Base-by-base conservation (phyloP, 805 yeast species). In the Candida arabinofermentans region DNA sequence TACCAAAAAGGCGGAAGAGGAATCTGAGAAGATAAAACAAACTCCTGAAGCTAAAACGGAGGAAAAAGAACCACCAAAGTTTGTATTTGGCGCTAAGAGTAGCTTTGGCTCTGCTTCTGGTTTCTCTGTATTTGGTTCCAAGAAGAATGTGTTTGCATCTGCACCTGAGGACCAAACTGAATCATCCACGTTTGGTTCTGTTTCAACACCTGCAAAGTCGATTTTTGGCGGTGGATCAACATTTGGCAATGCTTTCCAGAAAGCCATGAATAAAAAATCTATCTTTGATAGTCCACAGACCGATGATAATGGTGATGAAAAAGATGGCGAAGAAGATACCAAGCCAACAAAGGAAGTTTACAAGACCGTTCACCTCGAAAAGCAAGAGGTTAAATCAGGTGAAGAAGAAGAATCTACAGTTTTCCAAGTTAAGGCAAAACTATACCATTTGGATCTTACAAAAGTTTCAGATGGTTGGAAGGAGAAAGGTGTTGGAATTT, bases 401-500 rank as follows among this genome's bases (percentile, higher is more conserved):
- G 99, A 93, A 62, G 99, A 93, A 61, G 71, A 78, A 42, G 99
- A 93, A 59, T 70, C 69, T 26, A 76, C 85, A 0, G 57, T 82
- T 7, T 86, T 77, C 59, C 77, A 78, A 34, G 74, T 84, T 29
- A 80, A 83, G 36, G 87, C 95, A 4, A 87, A 90, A 57, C 66
- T 93, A 22, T 93, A 90, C 58, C 80, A 77, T 24, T 66, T 87
- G 51, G 85, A 86, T 54, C 67, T 90, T 24, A 67, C 81, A 0
- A 74, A 79, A 27, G 70, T 84, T 3, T 60, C 74, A 8, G 79
- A 74, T 14, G 96, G 96, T 2, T 93, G 99, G 99, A 93, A 87
- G 60, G 99, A 93, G 64, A 78, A 93, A 56, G 99, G 99, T 19
- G 72, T 85, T 32, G 99, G 99, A 2, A 74, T 78, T 4, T 65